Base-by-base conservation (phyloP, 192 early-diverging fungal genomes). In the Coemansia sp. region DNA sequence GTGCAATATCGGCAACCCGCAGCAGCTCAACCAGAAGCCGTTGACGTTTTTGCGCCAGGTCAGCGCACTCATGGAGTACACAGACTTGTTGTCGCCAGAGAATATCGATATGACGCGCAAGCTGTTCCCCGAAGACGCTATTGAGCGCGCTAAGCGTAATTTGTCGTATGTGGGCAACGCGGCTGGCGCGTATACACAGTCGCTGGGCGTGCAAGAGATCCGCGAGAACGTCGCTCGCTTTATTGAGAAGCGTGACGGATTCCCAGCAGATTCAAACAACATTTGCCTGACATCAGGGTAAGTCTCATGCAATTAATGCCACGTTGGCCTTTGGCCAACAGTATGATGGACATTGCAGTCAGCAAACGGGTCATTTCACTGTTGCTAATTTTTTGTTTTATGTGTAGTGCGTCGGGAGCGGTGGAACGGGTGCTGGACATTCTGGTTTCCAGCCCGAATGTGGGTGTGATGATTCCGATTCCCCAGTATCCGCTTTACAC, bases 401-500 rank as follows among this genome's bases (percentile, higher is more conserved):
- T 49, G 47, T 49, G 47, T 49, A 49, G 47, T 15, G 97, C 95
- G 12, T 93, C 91, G 32, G 85, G 90, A n/a, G 97, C 92, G 54
- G 93, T 99, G 15, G 95, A 99, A 82, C 84, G 86, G 2, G 86
- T 96, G 48, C 84, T 99, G 21, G 92, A 99, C 71, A 85, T 92
- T 65, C 73, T 97, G 21, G 90, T 94, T 35, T 82, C 89, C 39
- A 70, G 91, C 73, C 63, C 67, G 32, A 83, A 91, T 24, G 89
- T 94, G 43, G 97, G 97, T 29, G 92, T 99, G 70, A 94, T 99
- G 95, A 98, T 98, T 66, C 97, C 97, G 22, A 95, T 99, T 56
- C 97, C 97, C 37, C 97, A 99, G 72, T 99, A 99, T 70, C 97
- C 97, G 54, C 87, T 99, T 25, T 99, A 99, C 84, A 92, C 93